These are phyloP conservation scores for Athelia sp. DNA, from an alignment of 1,284 basidiomycete genomes.

Conservation along the genomic window DNA sequence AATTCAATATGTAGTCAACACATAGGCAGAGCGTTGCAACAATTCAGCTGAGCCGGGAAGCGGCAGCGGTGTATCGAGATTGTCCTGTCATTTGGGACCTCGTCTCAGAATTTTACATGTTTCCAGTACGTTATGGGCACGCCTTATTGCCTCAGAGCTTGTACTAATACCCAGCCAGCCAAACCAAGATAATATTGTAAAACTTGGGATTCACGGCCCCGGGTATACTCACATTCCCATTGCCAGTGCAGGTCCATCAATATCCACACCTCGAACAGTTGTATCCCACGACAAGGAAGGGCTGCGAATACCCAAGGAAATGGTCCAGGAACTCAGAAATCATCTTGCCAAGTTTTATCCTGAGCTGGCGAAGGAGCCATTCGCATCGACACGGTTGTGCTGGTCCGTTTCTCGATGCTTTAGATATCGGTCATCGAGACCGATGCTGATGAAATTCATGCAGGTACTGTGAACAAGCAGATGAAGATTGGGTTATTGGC, in stretches of 20 bases:
- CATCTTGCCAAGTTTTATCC: constrained; percentile 64
- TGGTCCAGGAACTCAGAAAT: constrained; percentile 44
- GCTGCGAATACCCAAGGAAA: constrained; percentile 56
- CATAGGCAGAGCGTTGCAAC: constrained; percentile 73
- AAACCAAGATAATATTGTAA: constrained; percentile 63
- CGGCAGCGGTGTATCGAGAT: constrained; percentile 55
- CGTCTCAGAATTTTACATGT: constrained; percentile 64
- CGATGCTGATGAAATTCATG: too few species aligned
- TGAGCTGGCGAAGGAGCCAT: constrained; percentile 62
- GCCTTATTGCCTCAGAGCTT: not conserved
- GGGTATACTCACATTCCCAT: constrained; percentile 52
- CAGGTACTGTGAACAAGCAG: constrained; percentile 76
- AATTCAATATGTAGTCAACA: constrained; percentile 3
- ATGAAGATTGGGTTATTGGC: constrained; percentile 80
- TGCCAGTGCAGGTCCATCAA: constrained; percentile 11
- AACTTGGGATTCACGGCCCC: constrained; percentile 65
- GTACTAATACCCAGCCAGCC: constrained; percentile 41
- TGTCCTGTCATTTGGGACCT: constrained; percentile 75
- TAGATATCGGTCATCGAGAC: too few species aligned
- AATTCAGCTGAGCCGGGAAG: constrained; percentile 68
- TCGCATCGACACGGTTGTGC: constrained; percentile 71
- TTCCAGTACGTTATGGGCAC: constrained; percentile 53
- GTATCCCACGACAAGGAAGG: constrained; percentile 51
- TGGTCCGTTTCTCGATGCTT: constrained; percentile 47
- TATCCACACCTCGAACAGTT: constrained; percentile 67